Percentiles rank a stretch among this genome's conserved stretches.
Conservation (phyloP, 2,329 filamentous ascomycete genomes). For the Hypoxylon sp. region DNA sequence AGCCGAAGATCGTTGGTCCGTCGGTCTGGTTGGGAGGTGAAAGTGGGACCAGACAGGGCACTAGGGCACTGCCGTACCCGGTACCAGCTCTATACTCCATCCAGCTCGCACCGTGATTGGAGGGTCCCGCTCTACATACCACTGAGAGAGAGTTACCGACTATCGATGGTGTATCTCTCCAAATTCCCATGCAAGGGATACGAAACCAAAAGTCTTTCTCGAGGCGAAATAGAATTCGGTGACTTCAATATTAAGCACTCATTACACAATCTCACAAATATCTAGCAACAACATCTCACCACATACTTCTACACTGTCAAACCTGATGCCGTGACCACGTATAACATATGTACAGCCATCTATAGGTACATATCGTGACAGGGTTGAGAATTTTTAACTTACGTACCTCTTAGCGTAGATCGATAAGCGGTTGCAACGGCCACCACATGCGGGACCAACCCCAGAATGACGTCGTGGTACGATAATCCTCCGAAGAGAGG, state of each 20-base stretch:
- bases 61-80: conserved; percentile 24
- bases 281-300: conserved; percentile 8
- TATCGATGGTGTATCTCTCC: conserved; percentile 19
- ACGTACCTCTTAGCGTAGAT: conserved; percentile 32
- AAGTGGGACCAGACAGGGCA: conserved; percentile 26
- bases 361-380: conserved; percentile 11
- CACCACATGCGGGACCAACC: conserved; percentile 33
- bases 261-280: conserved; percentile 13
- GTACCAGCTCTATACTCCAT: conserved; percentile 24
- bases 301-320: conserved; percentile 6
- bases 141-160: conserved; percentile 3
- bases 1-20: conserved; percentile 19
- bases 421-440: conserved; percentile 41
- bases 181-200: conserved; percentile 30
- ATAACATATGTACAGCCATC: no score
- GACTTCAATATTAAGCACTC: conserved; percentile 5
- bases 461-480: conserved; percentile 41
- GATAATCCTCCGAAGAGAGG: conserved; percentile 35
- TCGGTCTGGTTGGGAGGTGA: conserved; percentile 27
- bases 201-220: conserved; percentile 1
- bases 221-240: conserved; percentile 18
- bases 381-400: conserved; percentile 13
- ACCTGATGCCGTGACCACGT: conserved; percentile 12
- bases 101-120: conserved; percentile 26
- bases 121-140: neutral